phyloP scores from a whole-genome alignment of 2,329 filamentous ascomycete species.

The Claviceps cyperi region DNA sequence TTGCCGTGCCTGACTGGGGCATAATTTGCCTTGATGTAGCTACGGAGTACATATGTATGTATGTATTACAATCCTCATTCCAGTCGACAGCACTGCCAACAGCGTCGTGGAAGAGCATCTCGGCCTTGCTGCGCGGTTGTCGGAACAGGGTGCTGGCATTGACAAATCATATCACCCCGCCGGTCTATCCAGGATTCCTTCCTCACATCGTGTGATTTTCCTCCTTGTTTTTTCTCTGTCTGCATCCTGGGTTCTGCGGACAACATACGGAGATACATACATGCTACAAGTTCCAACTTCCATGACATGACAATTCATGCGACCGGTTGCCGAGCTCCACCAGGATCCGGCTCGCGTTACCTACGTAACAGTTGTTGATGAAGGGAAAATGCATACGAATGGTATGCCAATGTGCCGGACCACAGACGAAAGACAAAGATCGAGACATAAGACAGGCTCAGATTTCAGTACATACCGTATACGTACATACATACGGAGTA shows the following conservation, averaged over 20 bases:
- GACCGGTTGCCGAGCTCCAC: background rate
- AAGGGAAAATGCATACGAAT: too few species aligned
- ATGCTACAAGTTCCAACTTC: background rate
- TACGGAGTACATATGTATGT: background rate
- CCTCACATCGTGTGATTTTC: background rate
- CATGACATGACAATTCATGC: background rate
- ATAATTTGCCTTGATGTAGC: background rate
- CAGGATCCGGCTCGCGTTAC: background rate
- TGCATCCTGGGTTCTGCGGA: background rate
- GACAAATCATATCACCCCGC: background rate
- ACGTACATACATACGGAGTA: too few species aligned
- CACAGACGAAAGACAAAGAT: too few species aligned
- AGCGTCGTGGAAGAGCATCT: background rate
- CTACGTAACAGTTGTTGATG: background rate
- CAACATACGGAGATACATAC: background rate
- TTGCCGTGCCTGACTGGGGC: background rate
- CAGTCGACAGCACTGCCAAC: background rate
- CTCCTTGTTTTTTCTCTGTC: background rate
- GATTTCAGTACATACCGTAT: too few species aligned
- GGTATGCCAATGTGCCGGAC: too few species aligned
- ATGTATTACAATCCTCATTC: background rate
- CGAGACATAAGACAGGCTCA: too few species aligned
- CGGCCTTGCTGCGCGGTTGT: slow-evolving; percentile 6
- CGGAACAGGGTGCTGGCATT: background rate
- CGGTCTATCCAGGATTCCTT: background rate